Evolutionary conservation across 106 monocot genomes (phyloP).

Genomic region (Dendrobium catenatum): DNA sequence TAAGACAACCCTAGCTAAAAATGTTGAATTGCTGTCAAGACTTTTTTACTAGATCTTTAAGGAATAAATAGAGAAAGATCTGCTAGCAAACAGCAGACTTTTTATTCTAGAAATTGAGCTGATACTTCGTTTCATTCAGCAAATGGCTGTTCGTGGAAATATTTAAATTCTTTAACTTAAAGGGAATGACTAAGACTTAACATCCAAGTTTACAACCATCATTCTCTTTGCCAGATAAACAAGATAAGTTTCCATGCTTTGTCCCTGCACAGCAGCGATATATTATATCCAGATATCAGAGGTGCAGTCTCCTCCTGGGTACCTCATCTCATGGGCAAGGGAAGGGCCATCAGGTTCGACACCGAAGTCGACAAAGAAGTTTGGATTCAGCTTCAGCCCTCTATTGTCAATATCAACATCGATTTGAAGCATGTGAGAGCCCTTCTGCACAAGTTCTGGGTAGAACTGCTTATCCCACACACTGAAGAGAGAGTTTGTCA

Average conservation of each 20-base stretch:
- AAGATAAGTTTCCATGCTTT: not conserved
- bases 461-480: slow-evolving; percentile 89
- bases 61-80: too few species aligned
- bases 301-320: slow-evolving; percentile 97
- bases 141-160: not conserved
- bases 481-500: slow-evolving; percentile 93
- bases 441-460: slow-evolving; percentile 65
- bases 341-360: slow-evolving; percentile 79
- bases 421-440: slow-evolving; percentile 87
- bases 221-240: not conserved
- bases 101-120: not conserved
- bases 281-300: slow-evolving; percentile 92
- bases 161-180: not conserved
- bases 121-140: not conserved
- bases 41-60: too few species aligned
- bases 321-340: slow-evolving; percentile 99
- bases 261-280: not conserved
- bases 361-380: slow-evolving; percentile 92
- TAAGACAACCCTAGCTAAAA: too few species aligned
- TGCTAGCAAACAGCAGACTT: not conserved
- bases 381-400: slow-evolving; percentile 61
- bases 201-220: too few species aligned
- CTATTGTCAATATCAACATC: slow-evolving; percentile 75
- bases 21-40: too few species aligned
- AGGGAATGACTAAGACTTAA: not conserved